Conservation (phyloP, 768 basidiomycete species). For the Panellus pusillus region DNA sequence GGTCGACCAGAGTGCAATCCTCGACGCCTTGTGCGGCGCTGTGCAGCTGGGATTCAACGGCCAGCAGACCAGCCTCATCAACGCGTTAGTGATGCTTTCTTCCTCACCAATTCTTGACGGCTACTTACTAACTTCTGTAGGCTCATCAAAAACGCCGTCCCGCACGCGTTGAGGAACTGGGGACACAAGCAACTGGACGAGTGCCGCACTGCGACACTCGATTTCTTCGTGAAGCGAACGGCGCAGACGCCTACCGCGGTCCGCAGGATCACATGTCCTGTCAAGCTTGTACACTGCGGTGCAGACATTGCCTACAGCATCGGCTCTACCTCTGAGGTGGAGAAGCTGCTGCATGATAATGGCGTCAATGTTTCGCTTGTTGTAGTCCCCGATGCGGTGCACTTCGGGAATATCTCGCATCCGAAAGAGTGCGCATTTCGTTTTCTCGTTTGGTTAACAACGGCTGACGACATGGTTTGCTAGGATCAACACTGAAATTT, state of each 20-base stretch:
- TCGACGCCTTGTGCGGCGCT: constrained; percentile 17
- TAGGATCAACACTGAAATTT: constrained; percentile 16
- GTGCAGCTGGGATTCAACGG: constrained; percentile 21
- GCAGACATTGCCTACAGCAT: constrained; percentile 27
- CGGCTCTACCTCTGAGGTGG: constrained; percentile 19
- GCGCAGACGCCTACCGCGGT: constrained; percentile 16
- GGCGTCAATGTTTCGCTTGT: constrained; percentile 19
- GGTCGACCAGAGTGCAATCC: constrained; percentile 18
- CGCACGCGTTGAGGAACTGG: constrained; percentile 19
- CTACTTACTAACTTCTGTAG: not conserved
- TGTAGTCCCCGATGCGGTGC: constrained; percentile 19
- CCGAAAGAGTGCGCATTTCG: constrained; percentile 16
- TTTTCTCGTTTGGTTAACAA: not conserved
- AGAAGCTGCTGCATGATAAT: constrained; percentile 22
- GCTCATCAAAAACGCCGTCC: constrained; percentile 12
- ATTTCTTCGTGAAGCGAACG: constrained; percentile 20
- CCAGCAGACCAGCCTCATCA: constrained; percentile 15
- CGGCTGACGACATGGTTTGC: not conserved
- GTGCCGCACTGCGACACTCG: constrained; percentile 15
- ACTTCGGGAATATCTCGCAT: constrained; percentile 23
- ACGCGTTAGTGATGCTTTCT: constrained; percentile 7
- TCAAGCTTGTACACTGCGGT: constrained; percentile 25
- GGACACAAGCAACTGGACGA: constrained; percentile 6
- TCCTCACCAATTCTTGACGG: not conserved
- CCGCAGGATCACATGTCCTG: constrained; percentile 22